Percentiles rank a stretch among this genome's conserved stretches.
Conservation (phyloP, 805 yeast genomes). For the Yarrowia phangngaensis region DNA sequence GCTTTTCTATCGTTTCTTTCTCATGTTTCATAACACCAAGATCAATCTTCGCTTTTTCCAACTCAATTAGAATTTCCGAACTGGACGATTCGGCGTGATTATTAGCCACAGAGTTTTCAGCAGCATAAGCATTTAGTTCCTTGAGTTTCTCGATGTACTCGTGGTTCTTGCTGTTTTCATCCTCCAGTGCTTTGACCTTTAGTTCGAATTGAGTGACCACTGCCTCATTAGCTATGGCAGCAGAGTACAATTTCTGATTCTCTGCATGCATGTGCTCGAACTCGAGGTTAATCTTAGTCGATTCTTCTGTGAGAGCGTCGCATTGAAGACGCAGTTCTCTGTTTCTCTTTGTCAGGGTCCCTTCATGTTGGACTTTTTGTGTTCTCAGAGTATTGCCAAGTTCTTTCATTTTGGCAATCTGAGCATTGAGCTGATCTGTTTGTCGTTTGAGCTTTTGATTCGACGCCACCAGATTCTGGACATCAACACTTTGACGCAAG, state of each 20-base stretch:
- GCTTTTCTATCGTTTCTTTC: conserved; percentile 21
- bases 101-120: conserved; percentile 5
- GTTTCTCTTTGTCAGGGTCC: conserved; percentile 37
- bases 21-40: conserved; percentile 28
- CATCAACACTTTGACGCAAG: conserved; percentile 35
- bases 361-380: conserved; percentile 42
- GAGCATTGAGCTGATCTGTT: conserved; percentile 34
- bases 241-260: conserved; percentile 36
- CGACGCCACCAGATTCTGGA: conserved; percentile 36
- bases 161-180: conserved; percentile 2
- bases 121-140: conserved; percentile 14
- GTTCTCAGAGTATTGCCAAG: conserved; percentile 37
- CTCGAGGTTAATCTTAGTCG: conserved; percentile 31
- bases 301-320: conserved; percentile 31
- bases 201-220: conserved; percentile 34
- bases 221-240: conserved; percentile 38
- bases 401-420: conserved; percentile 37
- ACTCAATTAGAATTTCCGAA: conserved; percentile 6
- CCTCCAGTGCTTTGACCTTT: conserved; percentile 14
- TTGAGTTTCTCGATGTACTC: conserved; percentile 17
- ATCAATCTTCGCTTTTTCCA: conserved; percentile 21
- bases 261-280: conserved; percentile 37
- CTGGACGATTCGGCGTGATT: conserved; percentile 18
- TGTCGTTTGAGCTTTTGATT: conserved; percentile 36
- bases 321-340: conserved; percentile 36